A percentile compares a stretch with the other conserved stretches of the same genome.
Conservation (phyloP, 805 yeast genomes). For the Ogataea neopini region DNA sequence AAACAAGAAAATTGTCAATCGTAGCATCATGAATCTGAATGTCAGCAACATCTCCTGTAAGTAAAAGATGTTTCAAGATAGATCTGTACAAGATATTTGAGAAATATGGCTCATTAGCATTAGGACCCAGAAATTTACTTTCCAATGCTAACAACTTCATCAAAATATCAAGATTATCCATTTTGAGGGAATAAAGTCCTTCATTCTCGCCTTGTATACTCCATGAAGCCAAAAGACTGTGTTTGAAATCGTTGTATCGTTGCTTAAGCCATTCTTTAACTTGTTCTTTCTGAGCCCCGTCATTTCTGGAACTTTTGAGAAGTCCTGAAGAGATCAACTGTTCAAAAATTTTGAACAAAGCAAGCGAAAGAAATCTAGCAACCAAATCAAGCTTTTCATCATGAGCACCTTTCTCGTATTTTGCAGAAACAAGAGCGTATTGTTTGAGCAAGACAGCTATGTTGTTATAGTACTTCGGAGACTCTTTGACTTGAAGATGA, state of each 20-base stretch:
- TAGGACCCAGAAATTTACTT: conserved; percentile 51
- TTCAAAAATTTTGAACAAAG: conserved; percentile 50
- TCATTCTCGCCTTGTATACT: conserved; percentile 38
- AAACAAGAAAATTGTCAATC: conserved; percentile 37
- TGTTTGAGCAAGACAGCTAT: conserved; percentile 48
- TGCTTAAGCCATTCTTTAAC: conserved; percentile 66
- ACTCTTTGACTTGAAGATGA: conserved; percentile 37
- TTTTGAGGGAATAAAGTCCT: conserved; percentile 45
- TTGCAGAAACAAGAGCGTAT: conserved; percentile 29
- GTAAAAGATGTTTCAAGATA: conserved; percentile 36
- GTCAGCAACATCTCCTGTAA: conserved; percentile 38
- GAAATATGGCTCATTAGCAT: conserved; percentile 56
- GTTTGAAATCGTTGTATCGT: conserved; percentile 56
- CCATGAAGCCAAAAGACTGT: conserved; percentile 43
- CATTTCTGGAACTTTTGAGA: conserved; percentile 37
- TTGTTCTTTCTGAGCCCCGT: conserved; percentile 45
- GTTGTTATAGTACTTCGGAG: conserved; percentile 56
- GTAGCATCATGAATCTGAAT: conserved; percentile 47
- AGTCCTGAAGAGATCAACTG: conserved; percentile 44
- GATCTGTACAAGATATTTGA: conserved; percentile 54
- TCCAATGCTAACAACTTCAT: conserved; percentile 61
- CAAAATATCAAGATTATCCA: conserved; percentile 53
- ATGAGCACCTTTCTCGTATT: conserved; percentile 20
- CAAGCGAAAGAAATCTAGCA: conserved; percentile 42
- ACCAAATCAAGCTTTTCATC: conserved; percentile 25